Conservation (phyloP, 1,139 yeast species). For the Pichia sp. region DNA sequence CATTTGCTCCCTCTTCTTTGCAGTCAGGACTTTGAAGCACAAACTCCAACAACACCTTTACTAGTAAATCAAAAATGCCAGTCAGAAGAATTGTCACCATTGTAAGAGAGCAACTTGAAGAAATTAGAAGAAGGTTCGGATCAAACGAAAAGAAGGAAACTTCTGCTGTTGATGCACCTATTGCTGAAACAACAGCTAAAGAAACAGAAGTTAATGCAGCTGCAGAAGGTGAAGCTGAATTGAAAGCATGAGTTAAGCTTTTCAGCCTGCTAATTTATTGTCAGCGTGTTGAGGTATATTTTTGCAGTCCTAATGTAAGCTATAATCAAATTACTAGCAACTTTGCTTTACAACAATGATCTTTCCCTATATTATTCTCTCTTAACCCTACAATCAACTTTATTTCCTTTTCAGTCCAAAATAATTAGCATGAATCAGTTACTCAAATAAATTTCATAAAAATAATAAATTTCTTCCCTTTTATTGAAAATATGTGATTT, state of each 20-base stretch:
- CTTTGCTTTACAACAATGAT: too few relatives aligned
- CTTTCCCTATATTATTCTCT: too few relatives aligned
- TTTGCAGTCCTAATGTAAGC: conserved; percentile 3
- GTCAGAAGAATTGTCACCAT: conserved; percentile 27
- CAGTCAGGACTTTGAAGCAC: too few relatives aligned
- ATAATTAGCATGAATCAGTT: too few relatives aligned
- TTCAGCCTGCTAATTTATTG: not conserved
- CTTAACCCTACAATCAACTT: too few relatives aligned
- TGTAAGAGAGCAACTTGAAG: conserved; percentile 26
- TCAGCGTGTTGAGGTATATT: conserved; percentile 5
- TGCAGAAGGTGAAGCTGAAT: conserved; percentile 1
- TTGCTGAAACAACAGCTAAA: conserved; percentile 3
- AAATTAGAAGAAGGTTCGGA: conserved; percentile 25
- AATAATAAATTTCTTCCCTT: not conserved
- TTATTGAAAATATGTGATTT: not conserved
- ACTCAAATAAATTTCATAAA: too few relatives aligned
- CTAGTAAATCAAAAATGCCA: conserved; percentile 22
- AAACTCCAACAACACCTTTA: not conserved
- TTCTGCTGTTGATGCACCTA: conserved; percentile 8
- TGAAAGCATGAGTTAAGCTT: not conserved
- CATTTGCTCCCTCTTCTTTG: too few relatives aligned
- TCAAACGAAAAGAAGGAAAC: conserved; percentile 9
- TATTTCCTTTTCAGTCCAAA: too few relatives aligned
- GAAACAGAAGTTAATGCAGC: not conserved
- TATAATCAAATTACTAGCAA: too few relatives aligned